Evolutionary conservation across 306 rosid species (phyloP).

Genomic region (Elaeagnus macrophylla): DNA sequence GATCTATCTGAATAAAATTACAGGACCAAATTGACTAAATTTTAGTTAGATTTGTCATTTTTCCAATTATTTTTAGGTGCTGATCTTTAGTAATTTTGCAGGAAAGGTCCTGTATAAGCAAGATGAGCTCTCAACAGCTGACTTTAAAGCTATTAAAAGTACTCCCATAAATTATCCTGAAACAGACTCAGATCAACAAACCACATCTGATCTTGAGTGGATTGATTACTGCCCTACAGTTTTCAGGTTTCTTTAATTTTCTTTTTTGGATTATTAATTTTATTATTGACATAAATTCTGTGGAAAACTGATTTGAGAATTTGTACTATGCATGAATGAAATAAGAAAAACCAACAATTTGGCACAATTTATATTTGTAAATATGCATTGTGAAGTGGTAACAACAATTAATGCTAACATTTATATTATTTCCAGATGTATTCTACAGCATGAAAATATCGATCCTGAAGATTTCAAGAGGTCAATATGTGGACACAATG

Average conservation of each 20-base stretch:
- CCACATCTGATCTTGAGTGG: slow-evolving; percentile 26
- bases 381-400: not conserved
- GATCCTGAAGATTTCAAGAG: slow-evolving; percentile 24
- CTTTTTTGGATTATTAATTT: not conserved
- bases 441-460: slow-evolving; percentile 29
- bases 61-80: no score
- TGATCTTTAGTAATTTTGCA: no score
- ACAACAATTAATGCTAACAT: not conserved
- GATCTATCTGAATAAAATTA: no score
- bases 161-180: slow-evolving; percentile 16
- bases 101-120: slow-evolving; percentile 25
- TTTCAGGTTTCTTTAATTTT: slow-evolving; percentile 26
- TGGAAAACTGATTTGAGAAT: no score
- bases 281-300: no score
- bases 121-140: slow-evolving; percentile 20
- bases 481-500: slow-evolving; percentile 27
- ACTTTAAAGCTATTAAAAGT: slow-evolving; percentile 24
- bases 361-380: no score
- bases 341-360: no score
- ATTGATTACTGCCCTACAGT: slow-evolving; percentile 37
- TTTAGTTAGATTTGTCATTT: no score
- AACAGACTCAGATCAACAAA: slow-evolving; percentile 5
- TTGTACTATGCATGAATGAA: no score
- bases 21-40: no score
- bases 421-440: slow-evolving; percentile 20